These are phyloP conservation scores for Magnaporthales sp. DNA, from an alignment of 2,329 filamentous ascomycete genomes.

Conservation along the genomic window DNA sequence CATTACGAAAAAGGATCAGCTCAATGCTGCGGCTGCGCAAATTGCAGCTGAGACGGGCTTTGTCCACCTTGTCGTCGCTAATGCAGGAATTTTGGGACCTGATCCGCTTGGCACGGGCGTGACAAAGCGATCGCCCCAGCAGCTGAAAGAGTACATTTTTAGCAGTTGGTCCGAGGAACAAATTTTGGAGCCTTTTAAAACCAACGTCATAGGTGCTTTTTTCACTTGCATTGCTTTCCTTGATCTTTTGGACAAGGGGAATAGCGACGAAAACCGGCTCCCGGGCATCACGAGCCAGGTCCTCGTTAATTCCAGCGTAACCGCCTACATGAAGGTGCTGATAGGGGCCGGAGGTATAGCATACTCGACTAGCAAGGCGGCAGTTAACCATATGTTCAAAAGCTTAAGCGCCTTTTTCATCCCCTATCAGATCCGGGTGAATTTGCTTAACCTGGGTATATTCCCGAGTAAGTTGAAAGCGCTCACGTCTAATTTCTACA, in stretches of 20 bases:
- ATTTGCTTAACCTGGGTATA: neutral
- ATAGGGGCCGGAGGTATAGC: neutral
- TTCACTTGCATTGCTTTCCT: constrained; percentile 62
- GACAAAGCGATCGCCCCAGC: too few species aligned
- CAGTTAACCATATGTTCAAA: neutral
- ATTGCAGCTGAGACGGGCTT: constrained; percentile 45
- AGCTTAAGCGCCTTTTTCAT: neutral
- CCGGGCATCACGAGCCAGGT: constrained; percentile 19
- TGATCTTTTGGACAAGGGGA: constrained; percentile 54
- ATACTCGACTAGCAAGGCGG: neutral
- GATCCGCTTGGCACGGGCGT: neutral
- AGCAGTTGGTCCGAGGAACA: constrained; percentile 43
- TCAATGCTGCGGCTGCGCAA: constrained; percentile 45
- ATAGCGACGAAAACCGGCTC: constrained; percentile 19
- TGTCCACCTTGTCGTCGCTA: constrained; percentile 46
- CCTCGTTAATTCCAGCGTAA: constrained; percentile 12
- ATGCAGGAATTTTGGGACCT: constrained; percentile 37
- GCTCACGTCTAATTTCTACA: too few species aligned
- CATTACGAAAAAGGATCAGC: constrained; percentile 30
- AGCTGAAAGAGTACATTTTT: too few species aligned
- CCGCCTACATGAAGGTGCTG: neutral
- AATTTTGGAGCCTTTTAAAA: constrained; percentile 47
- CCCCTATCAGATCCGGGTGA: neutral
- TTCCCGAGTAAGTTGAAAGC: neutral
- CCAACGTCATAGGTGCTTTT: constrained; percentile 55